Conservation (phyloP, 805 yeast species). For the Cyberlindnera nakhonratchasimensis region DNA sequence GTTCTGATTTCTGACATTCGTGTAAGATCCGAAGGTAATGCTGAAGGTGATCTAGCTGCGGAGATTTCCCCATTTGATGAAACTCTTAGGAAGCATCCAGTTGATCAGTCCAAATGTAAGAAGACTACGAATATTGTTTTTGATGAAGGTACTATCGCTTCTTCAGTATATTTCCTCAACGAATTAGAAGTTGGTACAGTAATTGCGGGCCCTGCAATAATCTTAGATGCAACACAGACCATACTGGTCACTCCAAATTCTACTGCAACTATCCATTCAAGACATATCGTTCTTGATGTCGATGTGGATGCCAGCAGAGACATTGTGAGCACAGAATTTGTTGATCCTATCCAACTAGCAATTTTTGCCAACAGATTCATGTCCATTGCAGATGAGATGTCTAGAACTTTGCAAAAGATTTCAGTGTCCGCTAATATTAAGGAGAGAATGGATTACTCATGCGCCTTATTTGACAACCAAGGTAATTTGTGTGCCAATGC, state of each 20-base stretch:
- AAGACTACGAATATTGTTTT: conserved; percentile 37
- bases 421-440: conserved; percentile 44
- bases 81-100: conserved; percentile 24
- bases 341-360: conserved; percentile 43
- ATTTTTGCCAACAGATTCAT: conserved; percentile 45
- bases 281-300: conserved; percentile 33
- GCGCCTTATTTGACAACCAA: conserved; percentile 44
- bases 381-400: conserved; percentile 50
- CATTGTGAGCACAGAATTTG: conserved; percentile 40
- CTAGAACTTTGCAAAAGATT: conserved; percentile 42
- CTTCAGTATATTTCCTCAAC: conserved; percentile 31
- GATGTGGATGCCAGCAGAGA: conserved; percentile 34
- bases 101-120: conserved; percentile 15
- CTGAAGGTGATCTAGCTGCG: conserved; percentile 14
- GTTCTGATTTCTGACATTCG: conserved; percentile 35
- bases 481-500: conserved; percentile 45
- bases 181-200: conserved; percentile 30
- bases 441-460: conserved; percentile 45
- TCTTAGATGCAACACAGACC: conserved; percentile 71
- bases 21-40: conserved; percentile 32
- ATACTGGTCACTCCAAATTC: conserved; percentile 37
- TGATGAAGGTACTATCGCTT: conserved; percentile 30
- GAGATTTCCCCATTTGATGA: conserved; percentile 29
- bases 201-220: conserved; percentile 47
- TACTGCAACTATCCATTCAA: conserved; percentile 33